These are phyloP conservation scores for Fusarium sp. DNA, from an alignment of 2,329 filamentous ascomycete species.

Conservation along the genomic window DNA sequence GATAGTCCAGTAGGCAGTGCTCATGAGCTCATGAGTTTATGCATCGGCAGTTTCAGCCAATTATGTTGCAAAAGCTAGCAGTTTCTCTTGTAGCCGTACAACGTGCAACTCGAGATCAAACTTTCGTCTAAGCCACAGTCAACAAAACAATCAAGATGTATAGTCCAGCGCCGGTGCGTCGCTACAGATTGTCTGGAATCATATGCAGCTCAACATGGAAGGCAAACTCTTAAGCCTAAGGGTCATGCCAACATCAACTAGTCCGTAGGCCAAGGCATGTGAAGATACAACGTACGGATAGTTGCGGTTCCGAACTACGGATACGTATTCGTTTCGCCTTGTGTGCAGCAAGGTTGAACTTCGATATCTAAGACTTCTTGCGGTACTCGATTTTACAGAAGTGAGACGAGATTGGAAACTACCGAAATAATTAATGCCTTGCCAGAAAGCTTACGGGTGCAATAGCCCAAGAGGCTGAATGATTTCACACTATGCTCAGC, in stretches of 20 bases:
- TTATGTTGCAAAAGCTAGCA: background rate
- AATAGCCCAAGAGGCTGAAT: background rate
- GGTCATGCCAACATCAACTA: background rate
- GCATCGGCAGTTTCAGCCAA: background rate
- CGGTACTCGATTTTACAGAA: background rate
- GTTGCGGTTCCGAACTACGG: background rate
- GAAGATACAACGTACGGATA: background rate
- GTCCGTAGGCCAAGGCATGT: conserved; percentile 13
- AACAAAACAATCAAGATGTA: background rate
- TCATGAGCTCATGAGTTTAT: conserved; percentile 6
- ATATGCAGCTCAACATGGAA: background rate
- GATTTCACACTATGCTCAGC: background rate
- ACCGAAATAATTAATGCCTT: background rate
- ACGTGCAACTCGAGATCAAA: background rate
- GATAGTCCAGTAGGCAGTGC: conserved; percentile 17
- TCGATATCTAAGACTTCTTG: background rate
- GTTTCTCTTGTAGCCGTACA: background rate
- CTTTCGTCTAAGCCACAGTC: conserved; percentile 19
- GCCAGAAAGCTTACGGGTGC: background rate
- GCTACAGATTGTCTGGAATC: background rate
- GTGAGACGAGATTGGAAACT: background rate
- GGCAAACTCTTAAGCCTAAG: background rate
- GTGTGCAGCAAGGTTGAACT: background rate
- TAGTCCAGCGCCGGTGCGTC: background rate
- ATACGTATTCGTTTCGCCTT: background rate